Base-by-base conservation (phyloP, 306 rosid genomes). In the Cicer pinnatifidum region DNA sequence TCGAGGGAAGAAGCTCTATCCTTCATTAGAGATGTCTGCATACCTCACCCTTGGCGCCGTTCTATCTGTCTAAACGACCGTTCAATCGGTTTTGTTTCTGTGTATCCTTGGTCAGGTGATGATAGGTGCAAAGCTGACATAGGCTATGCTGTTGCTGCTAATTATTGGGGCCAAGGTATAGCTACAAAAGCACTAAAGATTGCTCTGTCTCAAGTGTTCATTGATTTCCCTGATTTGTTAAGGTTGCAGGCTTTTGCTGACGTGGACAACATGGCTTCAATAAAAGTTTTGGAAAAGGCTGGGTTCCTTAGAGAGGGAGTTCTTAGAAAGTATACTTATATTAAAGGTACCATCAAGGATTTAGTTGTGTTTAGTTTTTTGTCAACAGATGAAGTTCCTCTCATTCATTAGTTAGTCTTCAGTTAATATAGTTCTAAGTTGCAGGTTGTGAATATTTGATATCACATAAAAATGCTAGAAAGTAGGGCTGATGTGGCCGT, bases 21-120 rank as follows among this genome's bases (percentile, higher is more conserved):
- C 56, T 88, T 78, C 81, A 87, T 90, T 67, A 82, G 65, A 11
- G 90, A 90, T 23, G 83, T 86, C 8, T 88, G 88, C 44, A 81
- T 90, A 6, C 90, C 91, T n/a, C 90, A 85, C 50, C 93, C 88
- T 1, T 90, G 93, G 93, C 69, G 76, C 10, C 85, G 84, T 5
- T 85, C 85, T 1, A 82, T 84, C 63, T 88, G 96, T 72, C 12
- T 88, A 2, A 60, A 78, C 0, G 89, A 81, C 47, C 84, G 65
- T 6, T 78, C 85, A 0, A 71, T 90, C 5, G 89, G 93, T n/a
- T 81, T 78, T 50, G 17, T 88, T 6, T 80, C 83, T 0, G 63
- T 85, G 7, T 78, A 75, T 65, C 86, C 74, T 0, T 56, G 82
- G 39, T 80, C 83, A 0, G 90, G 81, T 1, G 86, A 86, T 12